Evolutionary conservation across 306 rosid genomes (phyloP).

Genomic region (Lagenaria siceraria): DNA sequence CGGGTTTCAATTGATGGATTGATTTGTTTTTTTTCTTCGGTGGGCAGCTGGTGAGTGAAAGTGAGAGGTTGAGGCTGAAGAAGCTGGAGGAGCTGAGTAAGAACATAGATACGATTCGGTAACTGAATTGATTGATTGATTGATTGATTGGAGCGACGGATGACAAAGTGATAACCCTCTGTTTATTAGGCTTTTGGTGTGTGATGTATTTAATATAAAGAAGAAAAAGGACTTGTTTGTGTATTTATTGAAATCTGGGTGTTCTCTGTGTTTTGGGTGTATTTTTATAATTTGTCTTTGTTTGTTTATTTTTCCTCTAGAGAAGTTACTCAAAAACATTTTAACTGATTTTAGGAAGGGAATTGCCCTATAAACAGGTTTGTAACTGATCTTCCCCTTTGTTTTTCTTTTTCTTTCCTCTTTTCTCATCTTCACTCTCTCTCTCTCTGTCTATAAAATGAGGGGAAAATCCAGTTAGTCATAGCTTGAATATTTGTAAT

Average conservation of each 20-base stretch:
- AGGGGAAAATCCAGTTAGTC: background rate
- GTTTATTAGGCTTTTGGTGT: constrained; percentile 52
- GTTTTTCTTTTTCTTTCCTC: background rate
- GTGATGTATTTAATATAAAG: constrained; percentile 54
- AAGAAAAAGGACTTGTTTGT: background rate
- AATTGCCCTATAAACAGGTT: constrained; percentile 9
- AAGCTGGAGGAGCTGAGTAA: constrained; percentile 97
- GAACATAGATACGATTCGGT: constrained; percentile 55
- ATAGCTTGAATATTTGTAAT: background rate
- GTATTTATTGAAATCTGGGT: constrained; percentile 9
- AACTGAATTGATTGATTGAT: constrained; percentile 5
- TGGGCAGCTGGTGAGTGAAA: constrained; percentile 41
- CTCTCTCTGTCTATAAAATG: background rate
- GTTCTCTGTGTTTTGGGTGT: constrained; percentile 5
- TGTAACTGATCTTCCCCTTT: constrained; percentile 1
- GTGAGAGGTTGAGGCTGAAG: constrained; percentile 93
- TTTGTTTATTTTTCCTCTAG: background rate
- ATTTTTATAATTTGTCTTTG: background rate
- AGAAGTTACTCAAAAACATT: constrained; percentile 3
- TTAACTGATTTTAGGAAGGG: constrained; percentile 11
- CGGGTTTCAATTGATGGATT: background rate
- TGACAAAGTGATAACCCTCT: constrained; percentile 18
- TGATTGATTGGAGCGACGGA: constrained; percentile 7
- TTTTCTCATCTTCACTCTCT: background rate
- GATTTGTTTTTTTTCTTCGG: background rate